These are phyloP conservation scores for Patellifolia procumbens DNA, from an alignment of 179 eudicot genomes.

Conservation along the genomic window DNA sequence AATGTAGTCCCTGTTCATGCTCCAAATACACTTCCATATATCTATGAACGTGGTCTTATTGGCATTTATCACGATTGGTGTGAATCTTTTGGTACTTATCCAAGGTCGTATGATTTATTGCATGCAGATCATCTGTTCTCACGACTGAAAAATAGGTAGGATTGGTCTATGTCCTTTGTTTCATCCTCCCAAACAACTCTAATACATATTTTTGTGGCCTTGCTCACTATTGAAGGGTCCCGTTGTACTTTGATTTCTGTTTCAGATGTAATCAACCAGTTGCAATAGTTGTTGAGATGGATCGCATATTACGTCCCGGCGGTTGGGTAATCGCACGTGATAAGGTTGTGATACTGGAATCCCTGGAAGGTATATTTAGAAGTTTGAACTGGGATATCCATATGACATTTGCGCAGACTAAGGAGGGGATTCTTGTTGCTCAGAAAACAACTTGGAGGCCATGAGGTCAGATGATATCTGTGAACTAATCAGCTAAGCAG, in stretches of 20 bases:
- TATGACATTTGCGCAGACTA: constrained; percentile 72
- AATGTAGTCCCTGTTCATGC: constrained; percentile 92
- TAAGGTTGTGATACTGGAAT: constrained; percentile 69
- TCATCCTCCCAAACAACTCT: background rate
- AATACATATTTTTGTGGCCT: background rate
- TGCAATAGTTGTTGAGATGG: constrained; percentile 90
- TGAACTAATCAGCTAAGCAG: constrained; percentile 31
- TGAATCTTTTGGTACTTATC: constrained; percentile 90
- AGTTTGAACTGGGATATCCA: constrained; percentile 92
- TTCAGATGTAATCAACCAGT: constrained; percentile 84
- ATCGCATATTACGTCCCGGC: constrained; percentile 73
- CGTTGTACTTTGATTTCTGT: constrained; percentile 10
- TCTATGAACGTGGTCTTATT: constrained; percentile 87
- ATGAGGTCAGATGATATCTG: constrained; percentile 25
- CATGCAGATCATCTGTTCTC: constrained; percentile 99
- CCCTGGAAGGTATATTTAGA: constrained; percentile 76
- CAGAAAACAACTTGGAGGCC: constrained; percentile 93
- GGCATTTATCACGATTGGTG: constrained; percentile 99
- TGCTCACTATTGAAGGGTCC: background rate
- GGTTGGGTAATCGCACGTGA: constrained; percentile 93
- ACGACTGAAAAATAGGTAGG: constrained; percentile 83
- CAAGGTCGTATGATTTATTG: constrained; percentile 91
- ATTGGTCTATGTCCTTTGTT: background rate
- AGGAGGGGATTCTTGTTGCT: constrained; percentile 84
- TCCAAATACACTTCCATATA: constrained; percentile 87